Percentiles rank a stretch among this genome's conserved stretches.
Conservation (phyloP, 2,329 filamentous ascomycete species). For the Colletotrichum tamarilloi region DNA sequence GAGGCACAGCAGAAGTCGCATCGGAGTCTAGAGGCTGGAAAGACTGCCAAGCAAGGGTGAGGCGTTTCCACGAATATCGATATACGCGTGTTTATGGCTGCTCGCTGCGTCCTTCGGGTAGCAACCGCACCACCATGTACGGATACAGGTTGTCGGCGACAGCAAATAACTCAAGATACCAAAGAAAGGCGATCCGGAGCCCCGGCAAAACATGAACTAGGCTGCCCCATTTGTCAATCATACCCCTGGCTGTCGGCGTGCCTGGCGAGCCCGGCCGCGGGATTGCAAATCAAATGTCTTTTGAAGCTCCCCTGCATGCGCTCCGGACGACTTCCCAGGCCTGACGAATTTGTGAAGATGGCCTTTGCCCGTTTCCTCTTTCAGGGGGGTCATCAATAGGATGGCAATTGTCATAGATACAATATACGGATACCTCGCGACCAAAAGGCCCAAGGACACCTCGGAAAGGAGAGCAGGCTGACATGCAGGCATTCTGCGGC, state of each 20-base stretch:
- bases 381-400: not conserved
- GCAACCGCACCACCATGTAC: not conserved
- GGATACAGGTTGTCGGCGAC: not conserved
- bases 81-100: constrained; percentile 7
- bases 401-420: not conserved
- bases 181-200: constrained; percentile 2
- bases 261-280: constrained; percentile 16
- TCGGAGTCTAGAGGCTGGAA: not conserved
- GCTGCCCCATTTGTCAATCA: not conserved
- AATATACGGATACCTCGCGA: not conserved
- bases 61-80: not conserved
- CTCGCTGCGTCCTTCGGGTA: not conserved
- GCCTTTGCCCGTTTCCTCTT: not conserved
- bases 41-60: not conserved
- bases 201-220: constrained; percentile 6
- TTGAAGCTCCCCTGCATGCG: constrained; percentile 2
- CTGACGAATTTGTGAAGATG: not conserved
- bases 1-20: not conserved
- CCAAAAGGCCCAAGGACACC: not conserved
- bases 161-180: not conserved
- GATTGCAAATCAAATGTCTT: constrained; percentile 26
- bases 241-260: constrained; percentile 15
- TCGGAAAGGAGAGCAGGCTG: constrained; percentile 2
- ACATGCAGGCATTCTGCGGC: constrained; percentile 7
- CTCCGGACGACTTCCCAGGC: not conserved